Evolutionary conservation across 352 stramenopile species (phyloP), one percentile per base, ranked within the genome.

Genomic region (Pythium rishiriense): DNA sequence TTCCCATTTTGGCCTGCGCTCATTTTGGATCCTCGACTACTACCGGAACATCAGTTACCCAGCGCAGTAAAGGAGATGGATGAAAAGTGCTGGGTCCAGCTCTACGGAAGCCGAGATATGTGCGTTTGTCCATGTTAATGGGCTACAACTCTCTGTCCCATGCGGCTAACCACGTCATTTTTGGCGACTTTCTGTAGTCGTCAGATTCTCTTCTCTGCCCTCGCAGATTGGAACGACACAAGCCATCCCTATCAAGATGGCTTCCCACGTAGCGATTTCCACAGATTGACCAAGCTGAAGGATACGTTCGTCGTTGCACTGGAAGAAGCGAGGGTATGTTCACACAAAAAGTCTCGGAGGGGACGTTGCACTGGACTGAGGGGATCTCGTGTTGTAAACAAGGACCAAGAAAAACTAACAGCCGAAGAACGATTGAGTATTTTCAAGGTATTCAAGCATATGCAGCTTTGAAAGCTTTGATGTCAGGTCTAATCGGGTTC

Each of bases 51-150:
- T 12, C n/a, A 67, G 14, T 22, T 61, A 9, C 41, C 51, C 4
- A 59, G 33, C 8, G 60, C 60, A 6, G 14, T 67, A 10, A 67
- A 67, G 43, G 49, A 59, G 42, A 9, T 59, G 25, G 60, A 67
- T 31, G 49, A 48, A 19, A 60, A 57, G 25, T 55, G 48, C 48
- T 67, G 60, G 60, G 50, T 67, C 10, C 51, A 61, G 31, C 39
- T 67, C 10, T 67, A 50, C 24, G 60, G 60, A 37, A 67, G 50
- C 33, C 60, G 51, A 28, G 51, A 67, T 24, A 61, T 67, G 60
- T 61, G 43, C 3, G 60, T 60, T 10, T 37, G n/a, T 49, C 14
- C 8, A 9, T 41, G 8, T 41, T 24, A 28, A n/a, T 21, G 52
- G 4, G 3, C 3, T 21, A 12, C 11, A 31, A 48, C 17, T 47